Percentiles rank a stretch among this genome's conserved stretches.
Conservation (phyloP, 495 filamentous ascomycete species). For the Xylaria intraflava region DNA sequence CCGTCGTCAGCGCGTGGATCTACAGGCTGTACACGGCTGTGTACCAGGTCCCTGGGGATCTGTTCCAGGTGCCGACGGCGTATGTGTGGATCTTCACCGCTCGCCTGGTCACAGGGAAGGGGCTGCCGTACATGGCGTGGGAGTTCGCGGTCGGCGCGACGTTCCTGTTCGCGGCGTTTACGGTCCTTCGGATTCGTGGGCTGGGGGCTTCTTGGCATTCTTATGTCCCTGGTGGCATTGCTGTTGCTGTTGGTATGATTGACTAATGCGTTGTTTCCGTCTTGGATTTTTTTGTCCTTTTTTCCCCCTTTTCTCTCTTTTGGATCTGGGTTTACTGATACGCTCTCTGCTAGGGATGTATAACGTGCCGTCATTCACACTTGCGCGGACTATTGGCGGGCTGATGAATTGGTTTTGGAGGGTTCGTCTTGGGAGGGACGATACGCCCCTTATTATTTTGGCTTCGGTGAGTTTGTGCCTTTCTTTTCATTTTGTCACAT, state of each 20-base stretch:
- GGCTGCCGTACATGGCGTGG: conserved; percentile 73
- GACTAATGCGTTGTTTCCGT: no score
- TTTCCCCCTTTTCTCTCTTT: no score
- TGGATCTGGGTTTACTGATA: background rate
- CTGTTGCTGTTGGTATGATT: conserved; percentile 72
- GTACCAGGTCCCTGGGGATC: conserved; percentile 75
- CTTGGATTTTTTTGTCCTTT: no score
- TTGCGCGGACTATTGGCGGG: conserved; percentile 82
- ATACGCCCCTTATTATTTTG: conserved; percentile 52
- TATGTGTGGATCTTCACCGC: conserved; percentile 98
- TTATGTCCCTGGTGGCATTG: conserved; percentile 84
- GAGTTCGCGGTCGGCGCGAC: conserved; percentile 69
- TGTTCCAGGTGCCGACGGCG: conserved; percentile 90
- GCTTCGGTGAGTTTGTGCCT: conserved; percentile 42
- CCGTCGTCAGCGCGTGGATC: conserved; percentile 76
- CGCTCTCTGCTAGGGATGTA: conserved; percentile 69
- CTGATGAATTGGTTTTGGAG: conserved; percentile 79
- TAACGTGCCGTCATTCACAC: conserved; percentile 91
- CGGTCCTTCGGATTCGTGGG: conserved; percentile 56
- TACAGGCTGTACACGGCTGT: conserved; percentile 89
- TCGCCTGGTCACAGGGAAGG: conserved; percentile 85
- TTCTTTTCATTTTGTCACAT: background rate
- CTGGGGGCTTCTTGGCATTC: conserved; percentile 45
- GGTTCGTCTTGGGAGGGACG: conserved; percentile 40
- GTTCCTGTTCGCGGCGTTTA: conserved; percentile 60